These are phyloP conservation scores for Pleurotus platypus DNA, from an alignment of 768 basidiomycete genomes.

Conservation along the genomic window DNA sequence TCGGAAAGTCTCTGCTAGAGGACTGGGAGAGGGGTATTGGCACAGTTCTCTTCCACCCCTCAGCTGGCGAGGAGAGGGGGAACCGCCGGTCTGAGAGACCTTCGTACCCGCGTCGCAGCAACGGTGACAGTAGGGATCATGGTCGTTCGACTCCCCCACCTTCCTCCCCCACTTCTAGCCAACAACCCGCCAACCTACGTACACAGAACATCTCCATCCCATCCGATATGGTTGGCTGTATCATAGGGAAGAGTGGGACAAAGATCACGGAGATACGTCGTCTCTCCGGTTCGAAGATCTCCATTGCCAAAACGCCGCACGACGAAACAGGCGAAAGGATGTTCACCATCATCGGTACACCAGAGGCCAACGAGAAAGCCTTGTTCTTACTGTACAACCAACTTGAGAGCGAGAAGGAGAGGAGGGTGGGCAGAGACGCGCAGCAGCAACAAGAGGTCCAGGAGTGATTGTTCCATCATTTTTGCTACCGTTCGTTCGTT, in stretches of 20 bases:
- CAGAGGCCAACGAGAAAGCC: constrained; percentile 96
- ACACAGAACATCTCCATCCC: constrained; percentile 99
- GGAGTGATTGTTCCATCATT: constrained; percentile 26
- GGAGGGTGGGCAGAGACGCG: constrained; percentile 82
- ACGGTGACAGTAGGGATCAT: constrained; percentile 50
- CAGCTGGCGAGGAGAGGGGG: constrained; percentile 71
- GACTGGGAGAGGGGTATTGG: constrained; percentile 95
- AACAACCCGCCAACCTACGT: constrained; percentile 76
- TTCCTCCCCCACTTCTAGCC: constrained; percentile 49
- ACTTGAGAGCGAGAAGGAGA: constrained; percentile 93
- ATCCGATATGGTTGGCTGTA: constrained; percentile 97
- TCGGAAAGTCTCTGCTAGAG: constrained; percentile 91
- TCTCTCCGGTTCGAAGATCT: constrained; percentile 95
- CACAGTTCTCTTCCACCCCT: constrained; percentile 95
- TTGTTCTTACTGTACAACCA: constrained; percentile 97
- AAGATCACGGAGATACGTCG: constrained; percentile 99
- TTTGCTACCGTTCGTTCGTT: neutral
- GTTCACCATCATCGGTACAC: constrained; percentile 98
- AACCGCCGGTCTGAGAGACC: constrained; percentile 52
- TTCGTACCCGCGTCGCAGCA: constrained; percentile 57
- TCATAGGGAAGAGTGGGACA: constrained; percentile 93
- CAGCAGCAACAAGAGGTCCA: constrained; percentile 69
- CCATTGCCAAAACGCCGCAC: constrained; percentile 98
- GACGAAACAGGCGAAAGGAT: constrained; percentile 99
- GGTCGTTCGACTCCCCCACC: constrained; percentile 47